Percentiles rank a stretch among this genome's conserved stretches.
phyloP scores from a whole-genome alignment of 2,329 filamentous ascomycete genomes.

The Fusarium anguioides region DNA sequence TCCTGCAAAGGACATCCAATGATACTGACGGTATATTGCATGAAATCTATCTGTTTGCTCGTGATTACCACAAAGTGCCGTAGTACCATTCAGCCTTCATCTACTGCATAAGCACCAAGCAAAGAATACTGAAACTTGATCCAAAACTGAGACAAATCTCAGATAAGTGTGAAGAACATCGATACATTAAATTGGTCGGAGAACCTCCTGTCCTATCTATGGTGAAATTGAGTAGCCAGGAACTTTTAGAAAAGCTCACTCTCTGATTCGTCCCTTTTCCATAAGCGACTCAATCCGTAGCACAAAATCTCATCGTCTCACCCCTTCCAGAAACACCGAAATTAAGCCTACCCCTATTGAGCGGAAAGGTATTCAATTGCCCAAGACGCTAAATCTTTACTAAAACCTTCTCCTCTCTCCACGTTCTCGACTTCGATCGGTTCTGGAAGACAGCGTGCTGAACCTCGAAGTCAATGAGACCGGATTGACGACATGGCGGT shows the following conservation, averaged over 20 bases:
- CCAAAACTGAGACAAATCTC: background rate
- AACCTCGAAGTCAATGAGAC: slow-evolving; percentile 18
- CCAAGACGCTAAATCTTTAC: background rate
- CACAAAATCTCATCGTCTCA: slow-evolving; percentile 23
- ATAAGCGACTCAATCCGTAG: background rate
- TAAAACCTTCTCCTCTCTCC: background rate
- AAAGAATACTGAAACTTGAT: background rate
- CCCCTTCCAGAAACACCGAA: slow-evolving; percentile 15
- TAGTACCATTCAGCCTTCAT: background rate
- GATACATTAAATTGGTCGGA: background rate
- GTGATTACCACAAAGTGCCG: background rate
- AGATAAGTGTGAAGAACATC: background rate
- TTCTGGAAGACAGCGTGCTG: slow-evolving; percentile 12
- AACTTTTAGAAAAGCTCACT: background rate
- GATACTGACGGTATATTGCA: background rate
- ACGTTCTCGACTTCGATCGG: background rate
- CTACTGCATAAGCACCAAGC: background rate
- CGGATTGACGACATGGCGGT: slow-evolving; percentile 14
- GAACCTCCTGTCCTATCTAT: background rate
- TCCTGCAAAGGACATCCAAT: background rate
- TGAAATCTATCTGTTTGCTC: background rate
- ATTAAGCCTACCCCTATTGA: slow-evolving; percentile 16
- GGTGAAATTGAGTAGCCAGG: too few species aligned
- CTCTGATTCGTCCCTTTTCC: background rate
- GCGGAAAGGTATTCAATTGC: background rate